These are phyloP conservation scores for Chrysanthemum lavandulifolium DNA, from an alignment of 129 eudicot species.

Conservation along the genomic window DNA sequence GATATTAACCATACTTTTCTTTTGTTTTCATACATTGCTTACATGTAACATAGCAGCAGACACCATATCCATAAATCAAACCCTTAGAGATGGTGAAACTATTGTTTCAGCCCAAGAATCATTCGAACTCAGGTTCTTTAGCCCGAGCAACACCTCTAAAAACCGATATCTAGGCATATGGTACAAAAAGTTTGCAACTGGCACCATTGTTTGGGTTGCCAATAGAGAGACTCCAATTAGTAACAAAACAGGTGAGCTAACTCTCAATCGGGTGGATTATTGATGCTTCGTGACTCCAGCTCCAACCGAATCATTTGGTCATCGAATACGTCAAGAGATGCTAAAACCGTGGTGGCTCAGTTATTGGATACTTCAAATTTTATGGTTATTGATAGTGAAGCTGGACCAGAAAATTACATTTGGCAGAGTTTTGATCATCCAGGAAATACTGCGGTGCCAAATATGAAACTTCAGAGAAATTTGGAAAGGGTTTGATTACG, in stretches of 20 bases:
- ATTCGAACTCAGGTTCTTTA: slow-evolving; percentile 27
- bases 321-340: not conserved
- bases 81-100: slow-evolving; percentile 17
- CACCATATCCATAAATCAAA: slow-evolving; percentile 19
- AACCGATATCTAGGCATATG: slow-evolving; percentile 41
- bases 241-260: slow-evolving; percentile 3
- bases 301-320: slow-evolving; percentile 10
- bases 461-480: slow-evolving; percentile 1
- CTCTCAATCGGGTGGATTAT: not conserved
- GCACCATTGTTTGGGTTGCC: slow-evolving; percentile 40
- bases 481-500: not conserved
- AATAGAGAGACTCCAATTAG: slow-evolving; percentile 37
- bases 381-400: not conserved
- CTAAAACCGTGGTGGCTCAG: not conserved
- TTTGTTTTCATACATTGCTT: not conserved
- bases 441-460: not conserved
- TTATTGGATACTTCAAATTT: slow-evolving; percentile 22
- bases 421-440: slow-evolving; percentile 16
- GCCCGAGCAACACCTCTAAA: slow-evolving; percentile 7
- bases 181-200: slow-evolving; percentile 29
- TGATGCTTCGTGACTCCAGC: slow-evolving; percentile 2
- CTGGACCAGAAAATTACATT: not conserved
- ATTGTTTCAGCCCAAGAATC: slow-evolving; percentile 19
- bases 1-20: not conserved
- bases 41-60: not conserved